Percentiles rank a stretch among this genome's conserved stretches.
Evolutionary conservation across 345 rosid genomes (phyloP).

Genomic region (Laguncularia racemosa): DNA sequence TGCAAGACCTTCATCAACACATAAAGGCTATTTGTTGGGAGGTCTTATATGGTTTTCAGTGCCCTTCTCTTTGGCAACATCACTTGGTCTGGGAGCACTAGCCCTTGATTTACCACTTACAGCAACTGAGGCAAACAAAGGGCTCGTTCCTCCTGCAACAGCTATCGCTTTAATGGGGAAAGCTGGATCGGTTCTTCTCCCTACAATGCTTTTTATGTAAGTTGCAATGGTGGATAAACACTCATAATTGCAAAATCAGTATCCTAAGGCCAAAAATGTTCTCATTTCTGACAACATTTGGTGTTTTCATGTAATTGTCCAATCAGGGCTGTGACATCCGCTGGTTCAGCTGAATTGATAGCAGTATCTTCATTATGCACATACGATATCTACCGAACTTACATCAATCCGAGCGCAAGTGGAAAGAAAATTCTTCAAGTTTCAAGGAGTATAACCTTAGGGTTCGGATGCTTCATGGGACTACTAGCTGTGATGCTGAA

Average conservation of each 20-base stretch:
- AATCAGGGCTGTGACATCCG: slow-evolving; percentile 92
- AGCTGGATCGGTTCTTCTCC: slow-evolving; percentile 80
- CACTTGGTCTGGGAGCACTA: slow-evolving; percentile 90
- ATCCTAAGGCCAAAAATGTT: too few species aligned
- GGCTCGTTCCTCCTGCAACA: slow-evolving; percentile 89
- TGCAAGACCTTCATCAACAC: slow-evolving; percentile 89
- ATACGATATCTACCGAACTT: slow-evolving; percentile 79
- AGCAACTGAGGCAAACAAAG: slow-evolving; percentile 60
- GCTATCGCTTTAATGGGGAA: slow-evolving; percentile 91
- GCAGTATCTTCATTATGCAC: slow-evolving; percentile 92
- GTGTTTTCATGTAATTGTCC: not conserved
- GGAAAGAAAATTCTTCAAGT: slow-evolving; percentile 67
- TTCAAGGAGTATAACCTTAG: slow-evolving; percentile 62
- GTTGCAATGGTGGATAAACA: not conserved
- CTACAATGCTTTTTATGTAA: slow-evolving; percentile 95
- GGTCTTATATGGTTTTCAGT: slow-evolving; percentile 96
- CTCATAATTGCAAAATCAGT: too few species aligned
- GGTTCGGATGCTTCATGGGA: slow-evolving; percentile 96
- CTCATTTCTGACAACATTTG: too few species aligned
- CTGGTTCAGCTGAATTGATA: slow-evolving; percentile 83
- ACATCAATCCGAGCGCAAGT: slow-evolving; percentile 70
- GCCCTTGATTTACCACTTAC: slow-evolving; percentile 86
- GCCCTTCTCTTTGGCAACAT: slow-evolving; percentile 86
- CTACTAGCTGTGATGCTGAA: slow-evolving; percentile 71
- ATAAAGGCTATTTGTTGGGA: slow-evolving; percentile 82